Base-by-base conservation (phyloP, 1,284 basidiomycete genomes). In the Trametes sp. region DNA sequence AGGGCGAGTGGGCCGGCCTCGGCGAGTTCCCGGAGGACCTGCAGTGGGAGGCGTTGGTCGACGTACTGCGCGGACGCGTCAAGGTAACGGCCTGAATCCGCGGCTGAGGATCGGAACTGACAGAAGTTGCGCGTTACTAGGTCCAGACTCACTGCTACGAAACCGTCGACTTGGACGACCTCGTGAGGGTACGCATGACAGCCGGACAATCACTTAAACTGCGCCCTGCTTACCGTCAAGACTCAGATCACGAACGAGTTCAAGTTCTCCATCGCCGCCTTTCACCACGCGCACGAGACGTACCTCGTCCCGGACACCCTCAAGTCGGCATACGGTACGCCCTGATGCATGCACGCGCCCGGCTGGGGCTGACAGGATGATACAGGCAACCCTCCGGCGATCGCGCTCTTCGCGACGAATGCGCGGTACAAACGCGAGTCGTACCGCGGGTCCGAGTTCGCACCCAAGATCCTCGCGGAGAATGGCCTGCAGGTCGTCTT, bases 211-310 rank as follows among this genome's bases (percentile, higher is more conserved):
- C n/a, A 19, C 24, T 26, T 31, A 14, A 26, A 10, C 24, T 13
- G 11, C 4, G 24, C 4, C 29, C 14, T 23, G 29, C n/a, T 42
- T 16, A 33, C 53, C n/a, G 36, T 5, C 13, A 13, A 19, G 24
- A 23, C 1, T 2, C 51, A 90, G 87, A 76, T 90, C 49, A 84
- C 87, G 26, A 88, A 89, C 66, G 89, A 91, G 75, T 97, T 95
- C 83, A 80, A 90, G 70, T 95, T 95, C 76, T 84, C 87, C 5
- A 84, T 94, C 57, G 88, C 92, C 1, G 88, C 89, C 1, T 92
- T 96, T 76, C 95, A 96, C 74, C 94, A 96, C 71, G 94, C 95
- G 0, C 87, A 89, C 68, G 93, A 95, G 74, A 87, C 94, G 0
- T 96, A 93, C 73, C 86, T 96, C 24, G 89, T 95, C n/a, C 92